A percentile compares a stretch with the other conserved stretches of the same genome.
phyloP scores from a whole-genome alignment of 306 rosid species.

The Cucumis melo region DNA sequence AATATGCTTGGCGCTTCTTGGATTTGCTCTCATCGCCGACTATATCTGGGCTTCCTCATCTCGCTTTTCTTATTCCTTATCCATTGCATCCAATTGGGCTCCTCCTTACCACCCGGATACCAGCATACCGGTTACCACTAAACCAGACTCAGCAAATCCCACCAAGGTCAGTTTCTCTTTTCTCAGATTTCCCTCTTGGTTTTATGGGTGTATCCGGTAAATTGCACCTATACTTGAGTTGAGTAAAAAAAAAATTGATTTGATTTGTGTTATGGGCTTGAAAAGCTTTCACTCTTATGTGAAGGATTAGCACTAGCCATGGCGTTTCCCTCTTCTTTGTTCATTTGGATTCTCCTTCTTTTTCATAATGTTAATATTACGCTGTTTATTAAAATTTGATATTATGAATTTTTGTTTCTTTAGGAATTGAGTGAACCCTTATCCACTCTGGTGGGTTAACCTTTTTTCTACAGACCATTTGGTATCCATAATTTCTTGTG shows the following conservation, averaged over 20 bases:
- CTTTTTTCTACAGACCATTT: neutral
- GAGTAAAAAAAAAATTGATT: neutral
- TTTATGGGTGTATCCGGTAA: neutral
- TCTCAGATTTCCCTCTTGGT: neutral
- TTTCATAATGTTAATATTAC: neutral
- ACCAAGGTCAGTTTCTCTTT: conserved; percentile 14
- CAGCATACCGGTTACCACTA: conserved; percentile 11
- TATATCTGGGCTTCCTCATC: conserved; percentile 71
- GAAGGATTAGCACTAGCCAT: neutral
- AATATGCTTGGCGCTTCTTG: conserved; percentile 47
- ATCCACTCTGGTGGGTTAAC: neutral
- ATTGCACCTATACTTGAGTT: neutral
- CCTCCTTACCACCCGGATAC: conserved; percentile 11
- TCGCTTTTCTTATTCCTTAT: conserved; percentile 6
- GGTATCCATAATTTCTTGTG: neutral
- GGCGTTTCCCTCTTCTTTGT: neutral
- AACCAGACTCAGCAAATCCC: neutral
- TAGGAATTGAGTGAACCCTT: neutral
- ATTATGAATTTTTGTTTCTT: neutral
- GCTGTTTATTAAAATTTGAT: neutral
- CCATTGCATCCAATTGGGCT: conserved; percentile 22
- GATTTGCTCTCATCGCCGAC: conserved; percentile 57
- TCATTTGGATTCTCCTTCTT: neutral
- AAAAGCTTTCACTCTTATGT: neutral
- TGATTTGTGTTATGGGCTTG: neutral